These are phyloP conservation scores for Teunomyces panamensis DNA, from an alignment of 805 yeast species.

Conservation along the genomic window DNA sequence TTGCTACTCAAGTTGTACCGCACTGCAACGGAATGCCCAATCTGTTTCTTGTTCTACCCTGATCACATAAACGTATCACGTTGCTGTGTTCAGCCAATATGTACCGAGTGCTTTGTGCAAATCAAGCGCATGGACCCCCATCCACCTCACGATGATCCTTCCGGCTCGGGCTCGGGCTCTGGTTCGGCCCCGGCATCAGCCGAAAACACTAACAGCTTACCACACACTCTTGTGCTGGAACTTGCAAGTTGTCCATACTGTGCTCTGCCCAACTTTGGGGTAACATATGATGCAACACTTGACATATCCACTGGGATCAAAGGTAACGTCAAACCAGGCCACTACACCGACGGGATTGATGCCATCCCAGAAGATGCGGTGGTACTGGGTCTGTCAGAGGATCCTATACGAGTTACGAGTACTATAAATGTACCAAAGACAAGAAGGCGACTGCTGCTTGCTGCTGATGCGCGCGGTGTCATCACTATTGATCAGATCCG, in stretches of 20 bases:
- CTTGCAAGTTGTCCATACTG: conserved; percentile 93
- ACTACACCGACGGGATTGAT: conserved; percentile 1
- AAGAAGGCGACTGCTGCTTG: conserved; percentile 33
- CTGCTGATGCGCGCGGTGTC: conserved; percentile 67
- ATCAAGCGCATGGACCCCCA: conserved; percentile 91
- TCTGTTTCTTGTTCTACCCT: conserved; percentile 87
- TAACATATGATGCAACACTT: conserved; percentile 67
- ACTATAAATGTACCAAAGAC: conserved; percentile 9
- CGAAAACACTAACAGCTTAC: conserved; percentile 19
- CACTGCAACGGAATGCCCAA: conserved; percentile 82
- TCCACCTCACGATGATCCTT: conserved; percentile 73
- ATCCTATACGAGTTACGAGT: neutral
- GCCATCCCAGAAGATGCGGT: conserved; percentile 1
- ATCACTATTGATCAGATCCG: conserved; percentile 78
- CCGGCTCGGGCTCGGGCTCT: neutral
- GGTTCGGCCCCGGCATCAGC: neutral
- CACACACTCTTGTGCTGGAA: conserved; percentile 74
- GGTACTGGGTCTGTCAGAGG: conserved; percentile 4
- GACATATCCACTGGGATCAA: conserved; percentile 54
- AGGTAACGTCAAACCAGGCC: conserved; percentile 35
- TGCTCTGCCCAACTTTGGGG: conserved; percentile 82
- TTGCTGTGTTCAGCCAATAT: conserved; percentile 90
- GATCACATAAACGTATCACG: conserved; percentile 71
- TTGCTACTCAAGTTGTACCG: conserved; percentile 61
- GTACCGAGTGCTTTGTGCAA: conserved; percentile 96